Evolutionary conservation across 2,329 filamentous ascomycete species (phyloP).

Genomic region (Rutstroemia sydowiana): DNA sequence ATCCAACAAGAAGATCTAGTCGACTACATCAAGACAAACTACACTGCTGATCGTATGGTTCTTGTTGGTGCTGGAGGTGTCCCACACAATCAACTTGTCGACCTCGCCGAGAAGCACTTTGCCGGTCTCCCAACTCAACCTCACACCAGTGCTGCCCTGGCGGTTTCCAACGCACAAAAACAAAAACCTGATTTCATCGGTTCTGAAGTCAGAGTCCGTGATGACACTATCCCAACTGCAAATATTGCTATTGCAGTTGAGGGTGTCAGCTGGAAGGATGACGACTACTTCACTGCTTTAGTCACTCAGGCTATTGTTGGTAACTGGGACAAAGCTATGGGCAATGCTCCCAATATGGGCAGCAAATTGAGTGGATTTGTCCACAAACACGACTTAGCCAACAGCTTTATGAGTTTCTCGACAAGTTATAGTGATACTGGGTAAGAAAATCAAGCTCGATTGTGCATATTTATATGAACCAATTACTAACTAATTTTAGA

Average conservation of each 20-base stretch:
- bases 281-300: conserved; percentile 97
- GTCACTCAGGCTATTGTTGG: conserved; percentile 98
- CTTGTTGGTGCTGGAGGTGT: conserved; percentile 92
- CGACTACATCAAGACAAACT: conserved; percentile 99
- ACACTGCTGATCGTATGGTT: conserved; percentile 99
- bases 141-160: conserved; percentile 62
- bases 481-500: conserved; percentile 58
- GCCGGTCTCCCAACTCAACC: conserved; percentile 67
- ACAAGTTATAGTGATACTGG: conserved; percentile 99
- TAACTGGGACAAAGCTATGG: conserved; percentile 99
- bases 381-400: conserved; percentile 90
- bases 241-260: conserved; percentile 98
- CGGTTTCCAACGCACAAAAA: conserved; percentile 65
- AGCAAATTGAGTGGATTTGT: conserved; percentile 96
- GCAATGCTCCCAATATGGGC: conserved; percentile 92
- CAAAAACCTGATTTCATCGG: conserved; percentile 90
- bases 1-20: conserved; percentile 86
- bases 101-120: conserved; percentile 96
- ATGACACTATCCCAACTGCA: conserved; percentile 91
- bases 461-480: too few species aligned
- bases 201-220: conserved; percentile 89
- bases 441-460: too few species aligned
- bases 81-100: conserved; percentile 87
- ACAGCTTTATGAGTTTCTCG: conserved; percentile 99
- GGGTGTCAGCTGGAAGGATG: conserved; percentile 98